These are phyloP conservation scores for Erysimum cheiranthoides DNA, from an alignment of 345 rosid genomes.

Conservation along the genomic window DNA sequence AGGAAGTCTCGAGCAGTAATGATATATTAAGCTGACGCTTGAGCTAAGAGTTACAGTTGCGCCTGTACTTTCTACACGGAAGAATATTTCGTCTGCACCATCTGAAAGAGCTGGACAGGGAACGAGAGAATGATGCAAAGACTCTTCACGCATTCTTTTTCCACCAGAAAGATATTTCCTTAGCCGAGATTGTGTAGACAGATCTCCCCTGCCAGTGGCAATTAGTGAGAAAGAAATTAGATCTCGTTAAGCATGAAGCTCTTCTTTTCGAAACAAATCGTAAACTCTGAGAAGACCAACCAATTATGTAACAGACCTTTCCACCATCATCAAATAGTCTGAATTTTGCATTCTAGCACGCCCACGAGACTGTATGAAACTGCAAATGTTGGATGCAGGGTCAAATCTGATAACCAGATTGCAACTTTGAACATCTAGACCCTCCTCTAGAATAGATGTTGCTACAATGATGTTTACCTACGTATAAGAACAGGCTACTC, in stretches of 20 bases:
- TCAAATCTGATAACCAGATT: constrained; percentile 88
- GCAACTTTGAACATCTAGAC: constrained; percentile 92
- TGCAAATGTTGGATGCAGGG: constrained; percentile 75
- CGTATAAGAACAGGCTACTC: constrained; percentile 26
- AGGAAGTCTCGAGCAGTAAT: constrained; percentile 90
- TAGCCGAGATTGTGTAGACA: constrained; percentile 53
- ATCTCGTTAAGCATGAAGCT: constrained; percentile 12
- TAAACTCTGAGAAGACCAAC: background rate
- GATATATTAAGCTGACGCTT: constrained; percentile 67
- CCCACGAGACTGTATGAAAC: constrained; percentile 98
- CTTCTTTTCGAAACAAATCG: background rate
- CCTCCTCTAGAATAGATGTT: constrained; percentile 97
- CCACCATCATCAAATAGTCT: constrained; percentile 78
- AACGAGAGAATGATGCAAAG: constrained; percentile 57
- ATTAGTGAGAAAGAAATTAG: background rate
- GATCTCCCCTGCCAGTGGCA: constrained; percentile 60
- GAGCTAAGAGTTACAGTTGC: constrained; percentile 67
- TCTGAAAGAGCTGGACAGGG: constrained; percentile 61
- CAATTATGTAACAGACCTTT: constrained; percentile 50
- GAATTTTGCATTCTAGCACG: constrained; percentile 92
- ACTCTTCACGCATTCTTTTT: constrained; percentile 75
- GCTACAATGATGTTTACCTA: constrained; percentile 90
- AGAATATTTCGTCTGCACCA: constrained; percentile 49
- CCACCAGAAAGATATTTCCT: constrained; percentile 67
- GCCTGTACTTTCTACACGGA: constrained; percentile 63